phyloP scores from a whole-genome alignment of 768 basidiomycete species.

The Serendipita sp. region DNA sequence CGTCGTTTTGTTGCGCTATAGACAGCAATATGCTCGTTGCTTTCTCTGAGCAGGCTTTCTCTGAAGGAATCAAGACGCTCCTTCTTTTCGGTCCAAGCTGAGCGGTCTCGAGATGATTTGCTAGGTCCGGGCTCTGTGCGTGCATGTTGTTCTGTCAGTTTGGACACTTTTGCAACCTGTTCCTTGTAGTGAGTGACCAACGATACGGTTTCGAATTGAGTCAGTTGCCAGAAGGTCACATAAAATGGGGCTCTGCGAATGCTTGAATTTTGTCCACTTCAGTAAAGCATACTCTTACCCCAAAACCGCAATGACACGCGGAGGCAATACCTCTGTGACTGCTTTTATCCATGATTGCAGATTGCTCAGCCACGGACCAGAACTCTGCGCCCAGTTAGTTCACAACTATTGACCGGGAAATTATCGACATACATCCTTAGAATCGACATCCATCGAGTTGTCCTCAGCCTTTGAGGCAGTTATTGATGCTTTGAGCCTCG shows the following conservation, averaged over 20 bases:
- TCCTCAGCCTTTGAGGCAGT: background rate
- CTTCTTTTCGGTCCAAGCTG: slow-evolving; percentile 3
- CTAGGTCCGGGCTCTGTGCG: background rate
- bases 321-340: slow-evolving; percentile 54
- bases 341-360: slow-evolving; percentile 60
- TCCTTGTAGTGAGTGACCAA: slow-evolving; percentile 67
- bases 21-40: slow-evolving; percentile 58
- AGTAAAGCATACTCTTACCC: slow-evolving; percentile 35
- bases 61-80: slow-evolving; percentile 41
- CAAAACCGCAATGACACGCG: slow-evolving; percentile 44
- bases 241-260: slow-evolving; percentile 74
- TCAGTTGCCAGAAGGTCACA: slow-evolving; percentile 91
- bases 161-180: slow-evolving; percentile 35
- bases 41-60: slow-evolving; percentile 44
- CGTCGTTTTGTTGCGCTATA: slow-evolving; percentile 64
- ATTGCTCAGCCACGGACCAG: slow-evolving; percentile 72
- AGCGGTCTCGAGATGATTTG: background rate
- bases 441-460: background rate
- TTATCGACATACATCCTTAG: background rate
- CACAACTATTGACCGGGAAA: slow-evolving; percentile 4
- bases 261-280: slow-evolving; percentile 7
- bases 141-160: slow-evolving; percentile 8
- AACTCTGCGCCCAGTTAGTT: background rate
- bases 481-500: background rate
- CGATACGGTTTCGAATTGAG: slow-evolving; percentile 73